Evolutionary conservation across 306 rosid species (phyloP), one percentile per base, ranked within the genome.

Genomic region (Rosa lucieae): DNA sequence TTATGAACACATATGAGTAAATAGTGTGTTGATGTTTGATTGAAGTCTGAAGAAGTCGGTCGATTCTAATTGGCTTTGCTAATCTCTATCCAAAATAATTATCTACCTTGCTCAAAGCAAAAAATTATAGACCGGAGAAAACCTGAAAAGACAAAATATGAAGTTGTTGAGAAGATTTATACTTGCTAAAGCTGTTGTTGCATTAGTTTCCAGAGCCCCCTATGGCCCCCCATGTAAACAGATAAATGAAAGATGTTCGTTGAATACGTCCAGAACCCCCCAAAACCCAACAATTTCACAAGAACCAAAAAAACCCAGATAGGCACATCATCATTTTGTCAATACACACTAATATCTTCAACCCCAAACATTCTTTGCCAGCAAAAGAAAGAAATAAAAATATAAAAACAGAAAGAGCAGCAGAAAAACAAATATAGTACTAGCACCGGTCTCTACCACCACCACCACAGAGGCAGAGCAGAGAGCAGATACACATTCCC

Each of bases 341-440:
- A 53, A 47, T 73, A 69, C 67, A 49, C 71, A 23, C 70, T 82
- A 73, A 49, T 88, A 80, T 78, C 91, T 89, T 86, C 87, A 68
- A 76, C 71, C 81, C 80, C 90, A 87, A 87, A 89, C 97, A 92
- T 90, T 90, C 94, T 70, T 79, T 85, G 85, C 86, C 81, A 73
- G 82, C 67, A 82, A 78, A 83, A 86, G 83, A 91, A 83, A 74
- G 63, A 69, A 29, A 71, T 49, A 29, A 66, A 43, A 55, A 29
- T 42, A 18, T 42, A 17, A 69, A 72, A 35, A 48, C 20, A 49
- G 18, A 73, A 29, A 81, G 67, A 79, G 42, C 29, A 23, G 63
- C 17, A 62, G 43, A 75, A 42, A 44, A 59, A 53, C 47, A 78
- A 74, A 82, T 39, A 78, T 58, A 68, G 66, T 42, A 70, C 74